phyloP scores from a whole-genome alignment of 2,329 filamentous ascomycete genomes.

The Aspergillus terreus region DNA sequence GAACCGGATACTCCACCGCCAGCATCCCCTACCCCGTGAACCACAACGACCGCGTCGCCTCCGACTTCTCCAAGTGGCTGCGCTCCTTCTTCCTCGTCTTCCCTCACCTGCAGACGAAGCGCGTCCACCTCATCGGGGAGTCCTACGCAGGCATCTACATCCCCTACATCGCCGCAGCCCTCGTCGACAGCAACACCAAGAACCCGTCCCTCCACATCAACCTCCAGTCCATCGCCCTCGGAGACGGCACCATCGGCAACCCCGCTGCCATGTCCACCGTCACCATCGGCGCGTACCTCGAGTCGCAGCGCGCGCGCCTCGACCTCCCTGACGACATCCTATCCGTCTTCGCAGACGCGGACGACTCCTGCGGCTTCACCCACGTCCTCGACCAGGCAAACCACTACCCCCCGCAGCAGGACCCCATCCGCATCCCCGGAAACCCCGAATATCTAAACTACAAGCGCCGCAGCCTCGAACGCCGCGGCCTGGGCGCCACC shows the following conservation, averaged over 20 bases:
- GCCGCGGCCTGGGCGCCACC: constrained; percentile 10
- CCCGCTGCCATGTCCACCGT: constrained; percentile 32
- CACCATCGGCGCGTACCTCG: constrained; percentile 25
- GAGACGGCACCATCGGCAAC: constrained; percentile 35
- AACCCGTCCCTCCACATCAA: constrained; percentile 26
- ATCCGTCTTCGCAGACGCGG: constrained; percentile 26
- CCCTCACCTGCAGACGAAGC: constrained; percentile 28
- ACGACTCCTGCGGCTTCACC: constrained; percentile 30
- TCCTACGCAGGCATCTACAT: constrained; percentile 38
- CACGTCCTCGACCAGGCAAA: constrained; percentile 23
- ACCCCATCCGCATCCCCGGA: constrained; percentile 28
- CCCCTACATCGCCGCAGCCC: constrained; percentile 32
- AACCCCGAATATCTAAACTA: constrained; percentile 31
- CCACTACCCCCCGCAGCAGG: constrained; percentile 25
- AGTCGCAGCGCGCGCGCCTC: constrained; percentile 21
- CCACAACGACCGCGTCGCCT: constrained; percentile 25
- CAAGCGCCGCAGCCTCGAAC: constrained; percentile 11
- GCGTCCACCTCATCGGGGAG: constrained; percentile 36
- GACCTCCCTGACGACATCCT: constrained; percentile 26
- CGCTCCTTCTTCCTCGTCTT: constrained; percentile 27
- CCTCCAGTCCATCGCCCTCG: constrained; percentile 33
- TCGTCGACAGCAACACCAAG: constrained; percentile 23
- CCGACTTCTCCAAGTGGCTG: constrained; percentile 31
- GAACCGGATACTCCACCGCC: constrained; percentile 32
- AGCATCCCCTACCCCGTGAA: constrained; percentile 25